These are phyloP conservation scores for Beauveria caledonica DNA, from an alignment of 2,329 filamentous ascomycete species.

Conservation along the genomic window DNA sequence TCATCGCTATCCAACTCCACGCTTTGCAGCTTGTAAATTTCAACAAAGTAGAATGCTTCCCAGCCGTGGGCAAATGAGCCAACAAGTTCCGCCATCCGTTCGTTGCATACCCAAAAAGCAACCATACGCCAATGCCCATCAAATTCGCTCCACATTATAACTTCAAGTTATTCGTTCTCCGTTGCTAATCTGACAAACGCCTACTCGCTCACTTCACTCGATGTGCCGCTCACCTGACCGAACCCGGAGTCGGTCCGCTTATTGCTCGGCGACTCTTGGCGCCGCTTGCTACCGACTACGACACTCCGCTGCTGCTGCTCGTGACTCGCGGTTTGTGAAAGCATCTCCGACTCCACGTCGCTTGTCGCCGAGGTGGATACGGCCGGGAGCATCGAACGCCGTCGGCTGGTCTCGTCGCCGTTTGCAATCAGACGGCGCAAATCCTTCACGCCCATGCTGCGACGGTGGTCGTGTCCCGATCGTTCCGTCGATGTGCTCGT, in stretches of 20 bases:
- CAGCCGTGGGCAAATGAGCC: neutral
- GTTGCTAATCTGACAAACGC: neutral
- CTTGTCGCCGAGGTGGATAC: slow-evolving; percentile 14
- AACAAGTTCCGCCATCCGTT: neutral
- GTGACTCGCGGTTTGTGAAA: slow-evolving; percentile 15
- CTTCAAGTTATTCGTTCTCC: too few species aligned
- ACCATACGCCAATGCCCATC: neutral
- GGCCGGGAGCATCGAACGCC: slow-evolving; percentile 22
- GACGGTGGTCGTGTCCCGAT: slow-evolving; percentile 21
- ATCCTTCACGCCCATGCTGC: slow-evolving; percentile 24
- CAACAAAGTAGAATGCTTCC: neutral
- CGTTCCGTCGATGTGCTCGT: slow-evolving; percentile 27
- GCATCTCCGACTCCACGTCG: slow-evolving; percentile 16
- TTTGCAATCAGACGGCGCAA: slow-evolving; percentile 17
- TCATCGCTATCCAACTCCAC: slow-evolving; percentile 8
- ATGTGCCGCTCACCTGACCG: slow-evolving; percentile 23
- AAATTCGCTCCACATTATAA: neutral
- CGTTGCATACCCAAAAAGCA: neutral
- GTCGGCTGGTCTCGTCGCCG: slow-evolving; percentile 20
- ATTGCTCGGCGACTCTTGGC: slow-evolving; percentile 18
- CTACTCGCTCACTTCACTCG: slow-evolving; percentile 15
- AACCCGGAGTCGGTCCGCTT: slow-evolving; percentile 27
- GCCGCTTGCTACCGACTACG: slow-evolving; percentile 3
- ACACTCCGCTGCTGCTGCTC: slow-evolving; percentile 9
- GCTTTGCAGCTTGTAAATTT: slow-evolving; percentile 3